Percentiles rank a stretch among this genome's conserved stretches.
These are phyloP conservation scores for Rhododendron ovatum DNA, from an alignment of 148 eudicot genomes.

Conservation along the genomic window DNA sequence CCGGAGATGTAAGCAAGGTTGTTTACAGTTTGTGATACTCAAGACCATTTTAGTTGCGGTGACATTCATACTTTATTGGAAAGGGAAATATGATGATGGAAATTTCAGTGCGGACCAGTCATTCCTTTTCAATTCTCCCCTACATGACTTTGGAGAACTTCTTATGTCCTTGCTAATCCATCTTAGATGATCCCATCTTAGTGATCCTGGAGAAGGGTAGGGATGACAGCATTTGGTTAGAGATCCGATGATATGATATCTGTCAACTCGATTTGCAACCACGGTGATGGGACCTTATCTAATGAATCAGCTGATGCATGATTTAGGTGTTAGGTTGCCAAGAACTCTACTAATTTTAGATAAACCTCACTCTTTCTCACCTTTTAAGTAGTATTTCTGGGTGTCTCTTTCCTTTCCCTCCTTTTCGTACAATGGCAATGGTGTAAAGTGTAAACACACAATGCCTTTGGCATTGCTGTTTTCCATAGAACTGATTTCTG, in stretches of 20 bases:
- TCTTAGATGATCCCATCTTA: neutral
- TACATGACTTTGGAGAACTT: neutral
- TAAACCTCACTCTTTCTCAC: neutral
- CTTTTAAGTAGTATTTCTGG: neutral
- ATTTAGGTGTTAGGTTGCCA: neutral
- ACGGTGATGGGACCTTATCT: neutral
- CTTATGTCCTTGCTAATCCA: neutral
- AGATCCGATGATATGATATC: neutral
- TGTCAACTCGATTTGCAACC: neutral
- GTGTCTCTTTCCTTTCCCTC: neutral
- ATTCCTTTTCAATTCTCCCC: slow-evolving; percentile 32
- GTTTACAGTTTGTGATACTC: slow-evolving; percentile 95
- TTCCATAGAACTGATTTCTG: neutral
- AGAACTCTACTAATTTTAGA: neutral
- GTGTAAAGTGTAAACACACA: neutral
- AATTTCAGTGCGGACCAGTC: slow-evolving; percentile 83
- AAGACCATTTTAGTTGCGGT: slow-evolving; percentile 80
- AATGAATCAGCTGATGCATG: neutral
- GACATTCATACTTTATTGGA: slow-evolving; percentile 78
- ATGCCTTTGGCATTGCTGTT: neutral
- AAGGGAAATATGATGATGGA: slow-evolving; percentile 90
- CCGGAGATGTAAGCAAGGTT: slow-evolving; percentile 95
- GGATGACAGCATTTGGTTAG: neutral
- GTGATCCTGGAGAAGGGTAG: neutral
- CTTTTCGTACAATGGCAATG: neutral